Base-by-base conservation (phyloP, 257 asterid species). In the Cruciata laevipes region DNA sequence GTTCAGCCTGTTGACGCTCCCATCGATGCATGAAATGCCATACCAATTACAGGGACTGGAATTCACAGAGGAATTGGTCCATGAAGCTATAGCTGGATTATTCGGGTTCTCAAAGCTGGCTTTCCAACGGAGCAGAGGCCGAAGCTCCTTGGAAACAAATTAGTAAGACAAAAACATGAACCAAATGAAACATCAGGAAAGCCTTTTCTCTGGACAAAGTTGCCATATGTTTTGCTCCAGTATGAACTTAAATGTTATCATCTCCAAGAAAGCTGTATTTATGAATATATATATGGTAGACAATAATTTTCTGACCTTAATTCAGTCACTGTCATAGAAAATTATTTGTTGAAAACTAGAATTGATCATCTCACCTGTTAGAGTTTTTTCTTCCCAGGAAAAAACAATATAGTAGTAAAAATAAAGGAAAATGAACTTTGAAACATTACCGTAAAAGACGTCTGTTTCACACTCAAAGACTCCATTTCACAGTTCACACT, bases 171-270 rank as follows among this genome's bases (percentile, higher is more conserved):
- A 53, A 53, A n/a, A 11, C n/a, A 14, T 8, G 53, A 47, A 16
- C 7, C 10, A 47, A 47, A 47, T 16, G 53, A 47, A 14, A 47
- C 53, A 47, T 47, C 53, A 16, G 53, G 6, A 47, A 47, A 16
- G 97, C 97, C 69, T 88, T 90, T 84, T 77, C 89, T 53, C 84
- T 93, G 69, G 87, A 73, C 79, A 90, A 78, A 77, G 99, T 89
- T 83, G 82, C 53, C 53, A 47, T 47, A 12, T 42, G 49, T 42
- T 42, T 0, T 9, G 49, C 49, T 42, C 49, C 11, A 42, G 49
- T 42, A 10, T 42, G 49, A 42, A 42, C 49, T 42, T 42, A 3
- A 42, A 42, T 0, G 49, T 11, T 17, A 42, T 42, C 49, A 42
- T 42, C 49, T 42, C 49, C 17, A 42, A 42, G n/a, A 47, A 47